Base-by-base conservation (phyloP, 495 filamentous ascomycete species). In the Neurospora sublineolata region DNA sequence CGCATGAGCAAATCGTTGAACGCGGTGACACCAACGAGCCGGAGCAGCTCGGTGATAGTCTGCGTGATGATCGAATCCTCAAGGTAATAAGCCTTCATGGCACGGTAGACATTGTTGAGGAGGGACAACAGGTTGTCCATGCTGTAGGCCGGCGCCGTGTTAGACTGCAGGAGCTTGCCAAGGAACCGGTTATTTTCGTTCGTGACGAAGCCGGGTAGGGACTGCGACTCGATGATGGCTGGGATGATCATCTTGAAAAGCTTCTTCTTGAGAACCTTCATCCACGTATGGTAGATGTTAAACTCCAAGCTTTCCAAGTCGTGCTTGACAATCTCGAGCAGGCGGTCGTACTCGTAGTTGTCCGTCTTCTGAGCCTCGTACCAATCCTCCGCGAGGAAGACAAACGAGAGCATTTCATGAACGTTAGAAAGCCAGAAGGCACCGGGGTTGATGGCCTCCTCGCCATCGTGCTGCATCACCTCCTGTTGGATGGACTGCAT, bases 211-310 rank as follows among this genome's bases (percentile, higher is more conserved):
- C 95, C 95, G 23, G 95, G 95, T 70, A 99, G 89, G 10, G 94
- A 97, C 79, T 99, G 95, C 33, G 94, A 97, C 81, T 99, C 95
- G 78, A 99, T 98, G 78, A 99, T 98, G 46, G 95, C 95, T 0
- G 95, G 95, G 36, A 99, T 95, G 77, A 99, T 97, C 95, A 99
- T 99, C 86, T 98, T 98, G 76, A 93, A 92, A 67, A 99, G 86
- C 82, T 96, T 97, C 86, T 97, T 97, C 86, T 99, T 99, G 77
- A 99, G 86, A 58, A 97, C 94, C 85, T 99, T 99, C 95, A 99
- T 99, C 95, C 95, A 99, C 12, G 95, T 99, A 82, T 99, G 96
- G 82, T 99, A 99, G 79, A 99, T 98, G 84, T 99, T 99, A 87
- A 99, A 99, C 82, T 99, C 95, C 60, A 99, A 84, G 81, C 93